These are phyloP conservation scores for Diaporthe vexans DNA, from an alignment of 2,329 filamentous ascomycete species.

Conservation along the genomic window DNA sequence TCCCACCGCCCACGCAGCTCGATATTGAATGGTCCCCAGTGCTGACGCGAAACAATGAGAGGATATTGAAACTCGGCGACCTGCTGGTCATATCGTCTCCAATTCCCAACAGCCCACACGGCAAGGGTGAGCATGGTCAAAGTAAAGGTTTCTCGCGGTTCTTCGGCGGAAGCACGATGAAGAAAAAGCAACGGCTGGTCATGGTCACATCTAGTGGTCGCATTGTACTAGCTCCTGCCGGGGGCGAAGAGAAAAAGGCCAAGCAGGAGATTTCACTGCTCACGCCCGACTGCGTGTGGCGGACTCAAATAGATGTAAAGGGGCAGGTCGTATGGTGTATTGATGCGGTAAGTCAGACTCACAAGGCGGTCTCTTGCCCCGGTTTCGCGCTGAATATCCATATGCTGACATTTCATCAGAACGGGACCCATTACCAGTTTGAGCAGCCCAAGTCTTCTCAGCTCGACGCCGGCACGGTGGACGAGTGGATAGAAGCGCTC, in stretches of 20 bases:
- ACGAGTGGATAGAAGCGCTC: conserved; percentile 93
- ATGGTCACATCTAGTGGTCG: conserved; percentile 95
- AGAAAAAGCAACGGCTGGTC: conserved; percentile 92
- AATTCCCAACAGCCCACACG: conserved; percentile 79
- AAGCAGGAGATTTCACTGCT: conserved; percentile 94
- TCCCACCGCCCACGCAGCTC: conserved; percentile 95
- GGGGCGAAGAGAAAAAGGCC: conserved; percentile 94
- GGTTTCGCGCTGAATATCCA: conserved; percentile 14
- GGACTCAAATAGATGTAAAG: conserved; percentile 86
- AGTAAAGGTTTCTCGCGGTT: conserved; percentile 95
- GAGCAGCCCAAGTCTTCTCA: conserved; percentile 87
- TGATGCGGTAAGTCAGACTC: conserved; percentile 82
- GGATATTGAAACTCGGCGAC: conserved; percentile 95
- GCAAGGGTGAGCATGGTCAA: conserved; percentile 75
- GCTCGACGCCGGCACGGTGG: conserved; percentile 75
- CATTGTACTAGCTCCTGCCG: conserved; percentile 89
- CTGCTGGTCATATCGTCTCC: conserved; percentile 86
- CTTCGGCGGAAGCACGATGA: conserved; percentile 90
- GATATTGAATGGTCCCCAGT: conserved; percentile 99
- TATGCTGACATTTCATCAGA: conserved; percentile 61
- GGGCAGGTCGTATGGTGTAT: conserved; percentile 90
- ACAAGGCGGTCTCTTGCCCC: conserved; percentile 21
- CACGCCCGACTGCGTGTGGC: conserved; percentile 81
- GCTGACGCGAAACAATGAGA: conserved; percentile 89
- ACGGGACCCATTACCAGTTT: conserved; percentile 91